Evolutionary conservation across 2,329 filamentous ascomycete genomes (phyloP), one percentile per base, ranked within the genome.

Genomic region (Aureobasidium sp.): DNA sequence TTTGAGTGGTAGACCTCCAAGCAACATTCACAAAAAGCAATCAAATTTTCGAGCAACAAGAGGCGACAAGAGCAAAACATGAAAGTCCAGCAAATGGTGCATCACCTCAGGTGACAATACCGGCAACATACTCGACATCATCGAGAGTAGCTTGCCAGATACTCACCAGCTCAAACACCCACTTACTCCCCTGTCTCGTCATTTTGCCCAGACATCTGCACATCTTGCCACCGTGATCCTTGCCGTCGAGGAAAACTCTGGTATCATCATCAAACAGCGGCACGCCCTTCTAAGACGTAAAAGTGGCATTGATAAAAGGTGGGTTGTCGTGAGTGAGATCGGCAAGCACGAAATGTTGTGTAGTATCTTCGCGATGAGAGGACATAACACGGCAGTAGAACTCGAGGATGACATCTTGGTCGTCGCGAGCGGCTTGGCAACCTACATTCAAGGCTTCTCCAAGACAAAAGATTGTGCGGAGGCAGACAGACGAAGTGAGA

Each of bases 381-480:
- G 77, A 77, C 1, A 75, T 74, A 1, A 88, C 81, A 27, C 82
- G 77, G 3, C 84, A 84, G 67, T 84, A 89, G 0, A 89, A 71
- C 68, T 88, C 85, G 62, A 88, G 79, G 0, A 80, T 58, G 7
- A 77, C 68, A 4, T 75, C 75, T 55, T 80, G 77, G 45, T 79
- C 76, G 17, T 74, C 74, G 49, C 84, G 73, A 2, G 71, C 71
- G 13, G 75, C 75, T 55, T 75, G 74, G 54, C 69, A 72, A 37
- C 79, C 79, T 49, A 76, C 75, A 51, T 77, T 79, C 50, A 83
- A 69, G 60, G 86, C 79, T 66, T 88, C 84, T 3, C 81, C 81
- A 25, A 87, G 76, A 27, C 84, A 79, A 65, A 89, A 88, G 67
- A 84, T 88, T 0, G 81, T 84, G 11, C 82, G 78, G 13, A 86